Evolutionary conservation across 768 basidiomycete genomes (phyloP), one percentile per base, ranked within the genome.

Genomic region (Psilocybe sp.): DNA sequence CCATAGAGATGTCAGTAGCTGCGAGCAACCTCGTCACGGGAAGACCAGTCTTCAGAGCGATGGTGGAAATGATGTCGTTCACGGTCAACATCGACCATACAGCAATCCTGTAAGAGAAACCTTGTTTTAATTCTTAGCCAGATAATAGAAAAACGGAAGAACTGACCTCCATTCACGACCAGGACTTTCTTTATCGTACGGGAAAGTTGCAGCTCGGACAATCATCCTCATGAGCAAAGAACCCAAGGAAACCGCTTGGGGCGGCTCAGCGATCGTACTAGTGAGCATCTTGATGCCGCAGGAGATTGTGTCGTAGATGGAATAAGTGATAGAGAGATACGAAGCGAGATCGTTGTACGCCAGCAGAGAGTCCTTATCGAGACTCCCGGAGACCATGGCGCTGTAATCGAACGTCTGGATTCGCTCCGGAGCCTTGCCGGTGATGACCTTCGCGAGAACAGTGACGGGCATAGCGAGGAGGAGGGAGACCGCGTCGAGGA

Each of bases 401-500:
- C 28, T 31, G 12, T 44, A 44, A 16, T 44, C 23, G 20, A 44
- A 44, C 9, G 18, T 12, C 23, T 16, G 16, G 28, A 44, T 44
- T 15, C 43, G 16, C 12, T 15, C n/a, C 11, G 43, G 43, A 32
- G 43, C 18, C 31, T 44, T 16, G 19, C 43, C 43, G 6, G 43
- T 19, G 23, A 44, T 44, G 13, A 32, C 33, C 28, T 44, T 44
- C 31, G 43, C 43, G 15, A 44, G 28, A 10, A 44, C 43, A 12
- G 43, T 44, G 43, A 44, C 31, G 28, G 43, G 43, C 12, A 44
- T 28, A 23, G 43, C 43, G 15, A 44, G 31, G 23, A 44, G n/a
- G 33, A 19, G 28, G 43, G 28, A 16, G 16, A 44, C 43, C 23
- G 28, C 28, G 28, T 44, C 43, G 18, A 44, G 16, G 28, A 44